Evolutionary conservation across 306 rosid genomes (phyloP).

Genomic region (Chamaecrista fasciculata): DNA sequence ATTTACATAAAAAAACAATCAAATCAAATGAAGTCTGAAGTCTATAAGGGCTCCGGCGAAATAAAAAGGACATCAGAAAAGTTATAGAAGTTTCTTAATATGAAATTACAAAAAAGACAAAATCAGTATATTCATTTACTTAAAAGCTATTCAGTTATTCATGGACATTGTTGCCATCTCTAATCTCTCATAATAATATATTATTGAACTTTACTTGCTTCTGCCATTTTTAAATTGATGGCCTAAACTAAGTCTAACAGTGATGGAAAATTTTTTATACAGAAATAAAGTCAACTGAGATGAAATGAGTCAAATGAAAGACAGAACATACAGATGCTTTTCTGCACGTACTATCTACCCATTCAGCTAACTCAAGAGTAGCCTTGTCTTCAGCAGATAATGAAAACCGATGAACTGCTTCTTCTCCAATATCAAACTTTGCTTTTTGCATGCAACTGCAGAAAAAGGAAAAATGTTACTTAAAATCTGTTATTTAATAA

Average conservation of each 20-base stretch:
- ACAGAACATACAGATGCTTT: conserved; percentile 64
- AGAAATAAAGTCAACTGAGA: conserved; percentile 18
- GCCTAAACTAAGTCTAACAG: neutral
- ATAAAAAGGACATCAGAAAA: neutral
- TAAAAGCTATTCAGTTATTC: no score
- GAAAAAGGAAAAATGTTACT: conserved; percentile 20
- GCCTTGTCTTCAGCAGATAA: conserved; percentile 97
- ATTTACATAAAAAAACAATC: neutral
- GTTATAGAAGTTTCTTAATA: neutral
- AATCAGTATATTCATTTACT: no score
- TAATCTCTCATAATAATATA: neutral
- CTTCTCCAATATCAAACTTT: conserved; percentile 95
- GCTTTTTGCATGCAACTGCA: conserved; percentile 98
- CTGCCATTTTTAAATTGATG: neutral
- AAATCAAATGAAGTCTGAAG: neutral
- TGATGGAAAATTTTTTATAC: neutral
- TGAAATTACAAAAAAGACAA: no score
- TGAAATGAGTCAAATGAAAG: conserved; percentile 27
- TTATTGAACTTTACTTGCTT: neutral
- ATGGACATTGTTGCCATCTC: no score
- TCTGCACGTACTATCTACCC: conserved; percentile 93
- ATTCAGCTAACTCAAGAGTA: conserved; percentile 95
- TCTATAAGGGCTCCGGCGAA: neutral
- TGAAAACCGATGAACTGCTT: conserved; percentile 91
- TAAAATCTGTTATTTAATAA: neutral